Evolutionary conservation across 2,329 filamentous ascomycete species (phyloP).

Genomic region (Podosphaera leucotricha): DNA sequence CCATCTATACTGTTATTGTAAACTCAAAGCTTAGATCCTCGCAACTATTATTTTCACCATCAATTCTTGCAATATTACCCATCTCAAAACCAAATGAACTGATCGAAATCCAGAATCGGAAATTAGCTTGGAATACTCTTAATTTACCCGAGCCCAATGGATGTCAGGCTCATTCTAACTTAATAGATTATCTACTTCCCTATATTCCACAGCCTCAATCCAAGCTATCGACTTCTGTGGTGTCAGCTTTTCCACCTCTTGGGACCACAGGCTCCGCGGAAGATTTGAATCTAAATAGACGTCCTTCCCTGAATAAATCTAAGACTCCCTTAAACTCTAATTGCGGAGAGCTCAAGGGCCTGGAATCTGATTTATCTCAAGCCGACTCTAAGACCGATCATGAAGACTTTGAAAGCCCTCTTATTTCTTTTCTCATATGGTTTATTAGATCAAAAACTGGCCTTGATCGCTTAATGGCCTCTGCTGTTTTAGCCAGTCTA

Average conservation of each 20-base stretch:
- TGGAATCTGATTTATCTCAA: conserved; percentile 5
- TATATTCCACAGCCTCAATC: conserved; percentile 22
- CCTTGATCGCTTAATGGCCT: conserved; percentile 41
- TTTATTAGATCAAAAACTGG: conserved; percentile 33
- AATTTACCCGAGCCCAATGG: conserved; percentile 25
- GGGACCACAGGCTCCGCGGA: conserved; percentile 21
- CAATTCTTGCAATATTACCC: conserved; percentile 46
- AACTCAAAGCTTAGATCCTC: conserved; percentile 59
- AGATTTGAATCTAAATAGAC: conserved; percentile 12
- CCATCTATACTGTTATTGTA: conserved; percentile 51
- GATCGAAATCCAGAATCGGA: conserved; percentile 23
- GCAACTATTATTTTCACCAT: conserved; percentile 43
- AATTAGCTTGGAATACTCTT: conserved; percentile 26
- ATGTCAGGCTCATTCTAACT: conserved; percentile 21
- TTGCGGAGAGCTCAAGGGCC: conserved; percentile 6
- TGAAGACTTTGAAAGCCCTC: conserved; percentile 42
- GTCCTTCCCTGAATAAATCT: conserved; percentile 6
- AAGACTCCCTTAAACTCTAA: conserved; percentile 5
- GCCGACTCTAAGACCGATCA: conserved; percentile 16
- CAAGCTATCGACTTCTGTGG: conserved; percentile 15
- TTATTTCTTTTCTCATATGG: conserved; percentile 51
- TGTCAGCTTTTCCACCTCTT: conserved; percentile 30
- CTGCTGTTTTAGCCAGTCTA: conserved; percentile 42
- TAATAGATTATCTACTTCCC: conserved; percentile 44
- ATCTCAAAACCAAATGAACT: conserved; percentile 25